phyloP scores from a whole-genome alignment of 345 rosid genomes.

The Lepidium didymum region DNA sequence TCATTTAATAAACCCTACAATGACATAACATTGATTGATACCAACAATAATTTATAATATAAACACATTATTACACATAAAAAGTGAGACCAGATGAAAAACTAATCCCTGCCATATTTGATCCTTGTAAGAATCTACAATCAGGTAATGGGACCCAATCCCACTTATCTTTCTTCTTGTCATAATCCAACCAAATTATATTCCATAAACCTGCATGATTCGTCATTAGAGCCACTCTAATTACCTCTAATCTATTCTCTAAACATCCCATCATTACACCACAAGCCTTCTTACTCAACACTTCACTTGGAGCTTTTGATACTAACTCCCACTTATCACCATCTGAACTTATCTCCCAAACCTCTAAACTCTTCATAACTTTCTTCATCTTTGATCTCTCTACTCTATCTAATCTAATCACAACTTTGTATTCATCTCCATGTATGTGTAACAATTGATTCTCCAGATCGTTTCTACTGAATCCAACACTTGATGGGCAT shows the following conservation, averaged over 20 bases:
- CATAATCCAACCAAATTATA: constrained; percentile 51
- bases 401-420: constrained; percentile 30
- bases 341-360: constrained; percentile 39
- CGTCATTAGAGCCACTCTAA: constrained; percentile 51
- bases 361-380: constrained; percentile 27
- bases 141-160: constrained; percentile 40
- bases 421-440: constrained; percentile 60
- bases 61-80: constrained; percentile 21
- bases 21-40: constrained; percentile 15
- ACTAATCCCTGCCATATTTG: constrained; percentile 67
- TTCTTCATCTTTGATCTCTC: constrained; percentile 8
- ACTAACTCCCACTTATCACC: constrained; percentile 41
- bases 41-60: constrained; percentile 2
- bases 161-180: constrained; percentile 35
- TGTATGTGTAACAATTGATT: constrained; percentile 34
- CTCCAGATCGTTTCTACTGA: constrained; percentile 14
- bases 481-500: constrained; percentile 22
- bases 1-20: constrained; percentile 14
- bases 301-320: constrained; percentile 35
- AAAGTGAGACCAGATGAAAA: constrained; percentile 59
- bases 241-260: constrained; percentile 40
- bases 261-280: constrained; percentile 65
- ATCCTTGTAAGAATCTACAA: constrained; percentile 52
- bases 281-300: constrained; percentile 37
- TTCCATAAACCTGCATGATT: constrained; percentile 54